Evolutionary conservation across 2,329 filamentous ascomycete genomes (phyloP).

Genomic region (Colletotrichum truncatum): DNA sequence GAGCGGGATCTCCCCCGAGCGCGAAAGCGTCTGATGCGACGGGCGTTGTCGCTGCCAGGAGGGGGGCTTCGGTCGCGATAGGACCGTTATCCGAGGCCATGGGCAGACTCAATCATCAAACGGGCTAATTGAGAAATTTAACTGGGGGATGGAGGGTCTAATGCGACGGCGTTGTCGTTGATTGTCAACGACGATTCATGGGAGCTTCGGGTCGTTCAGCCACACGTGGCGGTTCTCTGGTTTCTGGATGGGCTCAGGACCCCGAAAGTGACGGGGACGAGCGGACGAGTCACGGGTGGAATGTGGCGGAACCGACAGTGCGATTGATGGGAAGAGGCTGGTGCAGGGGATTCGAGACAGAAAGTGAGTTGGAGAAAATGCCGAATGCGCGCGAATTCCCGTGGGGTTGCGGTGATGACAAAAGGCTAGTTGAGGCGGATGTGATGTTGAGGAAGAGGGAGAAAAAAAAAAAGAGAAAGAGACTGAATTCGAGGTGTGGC

Average conservation of each 20-base stretch:
- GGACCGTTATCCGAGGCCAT: conserved; percentile 65
- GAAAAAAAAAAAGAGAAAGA: conserved; percentile 17
- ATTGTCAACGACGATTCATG: conserved; percentile 24
- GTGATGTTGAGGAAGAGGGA: conserved; percentile 24
- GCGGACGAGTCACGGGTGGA: conserved; percentile 26
- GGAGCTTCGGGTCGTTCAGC: conserved; percentile 29
- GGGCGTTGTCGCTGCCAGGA: conserved; percentile 44
- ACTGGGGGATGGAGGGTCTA: not conserved
- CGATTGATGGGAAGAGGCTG: conserved; percentile 18
- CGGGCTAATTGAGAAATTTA: not conserved
- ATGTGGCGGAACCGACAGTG: conserved; percentile 24
- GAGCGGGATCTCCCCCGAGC: conserved; percentile 42
- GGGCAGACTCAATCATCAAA: conserved; percentile 33
- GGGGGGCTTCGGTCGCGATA: conserved; percentile 61
- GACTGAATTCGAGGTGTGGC: conserved; percentile 28
- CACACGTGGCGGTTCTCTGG: conserved; percentile 29
- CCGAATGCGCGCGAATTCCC: conserved; percentile 1
- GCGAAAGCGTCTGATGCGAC: conserved; percentile 51
- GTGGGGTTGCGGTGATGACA: not conserved
- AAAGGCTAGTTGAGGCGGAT: conserved; percentile 1
- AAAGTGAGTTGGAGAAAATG: not conserved
- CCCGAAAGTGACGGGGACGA: conserved; percentile 29
- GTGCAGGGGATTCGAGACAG: not conserved
- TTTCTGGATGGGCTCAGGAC: conserved; percentile 17
- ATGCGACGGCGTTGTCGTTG: conserved; percentile 26